Evolutionary conservation across 345 rosid genomes (phyloP).

Genomic region (Arabis alpina): DNA sequence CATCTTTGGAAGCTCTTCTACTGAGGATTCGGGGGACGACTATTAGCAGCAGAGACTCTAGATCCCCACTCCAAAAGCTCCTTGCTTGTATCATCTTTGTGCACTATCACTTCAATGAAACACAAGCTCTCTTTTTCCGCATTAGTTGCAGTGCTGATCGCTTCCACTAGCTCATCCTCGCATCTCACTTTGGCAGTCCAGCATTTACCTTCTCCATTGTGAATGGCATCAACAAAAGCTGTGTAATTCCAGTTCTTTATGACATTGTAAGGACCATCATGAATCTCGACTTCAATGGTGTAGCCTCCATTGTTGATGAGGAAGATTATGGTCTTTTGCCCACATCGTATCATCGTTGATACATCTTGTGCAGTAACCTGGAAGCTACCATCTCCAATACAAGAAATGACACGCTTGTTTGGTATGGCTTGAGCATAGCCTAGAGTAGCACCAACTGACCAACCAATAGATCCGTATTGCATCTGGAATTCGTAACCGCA

Average conservation of each 20-base stretch:
- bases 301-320: slow-evolving; percentile 75
- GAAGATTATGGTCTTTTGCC: slow-evolving; percentile 61
- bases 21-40: slow-evolving; percentile 65
- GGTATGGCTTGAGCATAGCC: slow-evolving; percentile 64
- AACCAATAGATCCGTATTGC: slow-evolving; percentile 67
- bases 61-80: slow-evolving; percentile 66
- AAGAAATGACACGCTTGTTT: slow-evolving; percentile 58
- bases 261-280: slow-evolving; percentile 72
- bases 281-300: slow-evolving; percentile 69
- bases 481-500: slow-evolving; percentile 68
- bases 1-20: slow-evolving; percentile 23
- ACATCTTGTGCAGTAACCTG: slow-evolving; percentile 74
- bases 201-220: slow-evolving; percentile 64
- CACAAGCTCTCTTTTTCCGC: slow-evolving; percentile 58
- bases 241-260: slow-evolving; percentile 80
- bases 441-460: slow-evolving; percentile 73
- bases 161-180: slow-evolving; percentile 56
- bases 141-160: slow-evolving; percentile 52
- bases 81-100: slow-evolving; percentile 71
- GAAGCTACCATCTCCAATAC: slow-evolving; percentile 74
- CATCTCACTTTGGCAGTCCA: slow-evolving; percentile 66
- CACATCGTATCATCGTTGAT: slow-evolving; percentile 63
- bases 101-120: slow-evolving; percentile 68
- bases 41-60: slow-evolving; percentile 62
- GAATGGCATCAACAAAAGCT: slow-evolving; percentile 62